Evolutionary conservation across 768 basidiomycete species (phyloP), one percentile per base, ranked within the genome.

Genomic region (Boletus rufocinnamomeus): DNA sequence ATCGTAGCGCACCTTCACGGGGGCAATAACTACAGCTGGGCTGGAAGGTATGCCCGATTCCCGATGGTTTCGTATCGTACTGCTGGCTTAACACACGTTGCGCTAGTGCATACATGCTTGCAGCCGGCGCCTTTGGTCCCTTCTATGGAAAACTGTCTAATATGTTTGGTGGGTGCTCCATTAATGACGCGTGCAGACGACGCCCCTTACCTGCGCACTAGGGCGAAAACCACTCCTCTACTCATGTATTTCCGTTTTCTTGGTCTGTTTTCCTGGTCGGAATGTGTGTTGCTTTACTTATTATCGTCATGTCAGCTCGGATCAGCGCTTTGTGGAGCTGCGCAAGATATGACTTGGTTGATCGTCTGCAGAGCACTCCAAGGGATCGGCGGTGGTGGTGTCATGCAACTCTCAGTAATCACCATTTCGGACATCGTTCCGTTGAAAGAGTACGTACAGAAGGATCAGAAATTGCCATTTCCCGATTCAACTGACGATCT

Each of bases 351-450:
- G 83, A 80, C 77, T 9, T 91, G 88, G 91, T 74, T 94, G 11
- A 84, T 91, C 40, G 77, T 87, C 0, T 83, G 82, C 50, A 83
- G 93, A 61, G 92, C 89, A 2, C 76, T 95, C 1, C 93, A 93
- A 70, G 91, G 93, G 11, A 83, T 92, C 32, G 92, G 91, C 13
- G 90, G 89, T 17, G 89, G 89, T 5, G 91, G 89, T 3, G 83
- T 91, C 53, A 76, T 88, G 10, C 88, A 89, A 65, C 75, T 92
- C 62, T 85, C 88, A 1, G 83, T 87, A 53, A 92, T 93, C 66
- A 87, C 82, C 1, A 85, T 93, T 44, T 85, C 88, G 44, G 93
- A 95, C 69, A 93, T 95, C 41, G 88, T 93, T 1, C 84, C 91
- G 0, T 75, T 95, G 44, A 77, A 85, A 75, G 86, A 92, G 89